Conservation (phyloP, 2,329 filamentous ascomycete species). For the Curvularia sp. region DNA sequence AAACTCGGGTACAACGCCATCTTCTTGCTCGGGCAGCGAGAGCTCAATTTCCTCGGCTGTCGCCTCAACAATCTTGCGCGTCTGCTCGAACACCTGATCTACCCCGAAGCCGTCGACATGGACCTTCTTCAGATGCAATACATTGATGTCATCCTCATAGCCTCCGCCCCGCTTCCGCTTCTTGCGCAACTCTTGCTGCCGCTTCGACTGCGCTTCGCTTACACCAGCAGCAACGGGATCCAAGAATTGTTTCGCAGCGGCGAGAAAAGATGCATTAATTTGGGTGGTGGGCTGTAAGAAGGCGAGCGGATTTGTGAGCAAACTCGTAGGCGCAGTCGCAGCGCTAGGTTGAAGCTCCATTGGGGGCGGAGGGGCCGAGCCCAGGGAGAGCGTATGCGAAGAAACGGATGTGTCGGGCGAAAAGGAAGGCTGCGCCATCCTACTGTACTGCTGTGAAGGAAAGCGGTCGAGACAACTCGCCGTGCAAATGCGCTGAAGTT, state of each 20-base stretch:
- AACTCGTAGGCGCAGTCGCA: constrained; percentile 62
- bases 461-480: neutral
- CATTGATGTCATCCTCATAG: constrained; percentile 54
- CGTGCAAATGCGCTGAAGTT: constrained; percentile 10
- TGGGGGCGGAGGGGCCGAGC: constrained; percentile 45
- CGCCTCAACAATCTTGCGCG: constrained; percentile 78
- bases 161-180: constrained; percentile 75
- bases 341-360: constrained; percentile 42
- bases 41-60: constrained; percentile 62
- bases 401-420: constrained; percentile 51
- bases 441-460: constrained; percentile 2
- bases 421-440: constrained; percentile 45
- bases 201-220: constrained; percentile 72
- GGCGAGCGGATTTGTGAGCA: constrained; percentile 69
- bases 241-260: constrained; percentile 79
- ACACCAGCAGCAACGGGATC: constrained; percentile 79
- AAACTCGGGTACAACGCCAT: constrained; percentile 25
- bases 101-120: constrained; percentile 87
- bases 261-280: constrained; percentile 73
- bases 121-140: constrained; percentile 80
- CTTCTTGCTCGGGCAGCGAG: constrained; percentile 50
- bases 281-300: constrained; percentile 77
- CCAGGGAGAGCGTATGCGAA: constrained; percentile 50
- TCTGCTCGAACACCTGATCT: constrained; percentile 93
- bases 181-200: constrained; percentile 70